Evolutionary conservation across 2,329 filamentous ascomycete species (phyloP).

Genomic region (Sordariomycetes sp.): DNA sequence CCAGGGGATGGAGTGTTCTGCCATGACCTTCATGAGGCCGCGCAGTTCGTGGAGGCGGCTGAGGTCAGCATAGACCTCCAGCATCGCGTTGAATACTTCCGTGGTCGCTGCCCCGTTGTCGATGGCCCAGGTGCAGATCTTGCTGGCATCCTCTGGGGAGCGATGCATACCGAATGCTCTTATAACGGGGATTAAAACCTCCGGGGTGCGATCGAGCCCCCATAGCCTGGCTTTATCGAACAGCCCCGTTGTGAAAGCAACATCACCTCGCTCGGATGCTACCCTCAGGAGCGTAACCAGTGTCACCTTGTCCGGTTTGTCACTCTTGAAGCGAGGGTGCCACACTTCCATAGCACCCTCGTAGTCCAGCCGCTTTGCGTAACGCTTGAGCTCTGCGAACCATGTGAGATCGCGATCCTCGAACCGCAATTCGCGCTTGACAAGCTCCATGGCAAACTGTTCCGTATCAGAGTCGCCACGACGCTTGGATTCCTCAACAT

Average conservation of each 20-base stretch:
- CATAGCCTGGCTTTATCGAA: conserved; percentile 50
- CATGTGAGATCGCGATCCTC: conserved; percentile 35
- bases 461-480: conserved; percentile 6
- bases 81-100: conserved; percentile 67
- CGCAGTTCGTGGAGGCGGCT: conserved; percentile 41
- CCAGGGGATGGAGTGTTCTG: conserved; percentile 31
- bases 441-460: conserved; percentile 1
- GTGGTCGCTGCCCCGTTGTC: conserved; percentile 39
- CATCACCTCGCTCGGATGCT: conserved; percentile 60
- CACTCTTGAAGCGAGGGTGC: conserved; percentile 37
- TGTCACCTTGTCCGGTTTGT: conserved; percentile 50
- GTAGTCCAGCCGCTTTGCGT: conserved; percentile 56
- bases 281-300: conserved; percentile 68
- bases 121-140: conserved; percentile 37
- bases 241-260: conserved; percentile 56
- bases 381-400: conserved; percentile 68
- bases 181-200: conserved; percentile 56
- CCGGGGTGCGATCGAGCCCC: conserved; percentile 35
- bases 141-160: conserved; percentile 22
- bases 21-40: conserved; percentile 37
- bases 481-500: background rate
- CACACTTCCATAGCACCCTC: conserved; percentile 56
- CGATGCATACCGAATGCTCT: conserved; percentile 48
- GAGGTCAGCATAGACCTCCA: conserved; percentile 57
- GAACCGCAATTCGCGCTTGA: too few relatives aligned